A percentile compares a stretch with the other conserved stretches of the same genome.
phyloP scores from a whole-genome alignment of 805 yeast species.

The Candida nitratophila region DNA sequence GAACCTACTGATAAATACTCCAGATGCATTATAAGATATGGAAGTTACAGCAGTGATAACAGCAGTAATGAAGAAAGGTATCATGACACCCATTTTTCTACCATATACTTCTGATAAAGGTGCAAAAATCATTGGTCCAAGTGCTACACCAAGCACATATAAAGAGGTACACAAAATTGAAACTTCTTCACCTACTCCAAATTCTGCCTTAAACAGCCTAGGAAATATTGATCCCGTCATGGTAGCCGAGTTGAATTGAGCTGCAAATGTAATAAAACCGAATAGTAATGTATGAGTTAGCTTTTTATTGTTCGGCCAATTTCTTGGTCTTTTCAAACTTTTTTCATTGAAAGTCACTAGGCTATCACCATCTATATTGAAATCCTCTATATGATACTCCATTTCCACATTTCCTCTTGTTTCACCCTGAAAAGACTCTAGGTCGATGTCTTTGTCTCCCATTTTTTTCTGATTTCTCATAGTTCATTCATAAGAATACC shows the following conservation, averaged over 20 bases:
- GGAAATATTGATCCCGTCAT: constrained; percentile 29
- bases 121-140: constrained; percentile 63
- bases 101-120: constrained; percentile 46
- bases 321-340: constrained; percentile 22
- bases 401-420: too few relatives aligned
- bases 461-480: too few relatives aligned
- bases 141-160: constrained; percentile 59
- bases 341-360: constrained; percentile 3
- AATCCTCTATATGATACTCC: not conserved
- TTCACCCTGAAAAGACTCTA: not conserved
- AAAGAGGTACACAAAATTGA: constrained; percentile 49
- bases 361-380: not conserved
- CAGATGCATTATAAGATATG: constrained; percentile 40
- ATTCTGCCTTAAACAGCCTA: constrained; percentile 17
- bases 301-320: constrained; percentile 30
- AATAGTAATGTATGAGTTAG: constrained; percentile 31
- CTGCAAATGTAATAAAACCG: constrained; percentile 34
- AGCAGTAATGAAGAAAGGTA: constrained; percentile 32
- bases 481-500: too few relatives aligned
- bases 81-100: constrained; percentile 34
- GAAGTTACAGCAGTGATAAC: constrained; percentile 46
- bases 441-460: not conserved
- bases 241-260: constrained; percentile 46
- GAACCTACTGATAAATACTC: constrained; percentile 47
- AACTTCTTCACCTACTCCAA: constrained; percentile 37